Base-by-base conservation (phyloP, 139 green algal species). In the Closterium sp. region DNA sequence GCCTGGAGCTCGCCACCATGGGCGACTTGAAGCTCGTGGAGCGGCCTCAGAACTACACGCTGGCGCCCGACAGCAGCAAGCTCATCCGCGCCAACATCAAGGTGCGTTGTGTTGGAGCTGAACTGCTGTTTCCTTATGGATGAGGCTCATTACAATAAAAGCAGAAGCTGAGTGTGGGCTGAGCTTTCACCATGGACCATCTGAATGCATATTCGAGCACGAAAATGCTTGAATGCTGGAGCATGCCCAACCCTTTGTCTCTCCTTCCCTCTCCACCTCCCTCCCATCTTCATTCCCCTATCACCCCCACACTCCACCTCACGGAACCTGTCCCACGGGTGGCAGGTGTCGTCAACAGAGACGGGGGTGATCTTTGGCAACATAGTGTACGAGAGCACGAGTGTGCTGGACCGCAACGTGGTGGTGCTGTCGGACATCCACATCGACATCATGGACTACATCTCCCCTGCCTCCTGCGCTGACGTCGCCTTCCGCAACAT, bases 391-490 rank as follows among this genome's bases (percentile, higher is more conserved):
- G 98, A 99, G 94, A 96, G 95, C 86, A 98, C 96, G 2, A 97
- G 70, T 90, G 93, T 34, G 62, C 92, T 29, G 95, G 95, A 97
- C 73, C 95, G 96, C 89, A 96, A 94, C 42, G 97, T 99, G 89
- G 97, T 99, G 30, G 98, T 99, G 89, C 96, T 99, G 9, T 98
- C 97, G 89, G 98, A 99, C 96, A 98, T 99, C 93, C 98, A 99
- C 96, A 99, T 99, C 91, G 98, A 99, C 96, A 99, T 99, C 96
- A 99, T 99, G 97, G 98, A 99, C 96, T 99, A 99, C 97, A 99
- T 99, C 95, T 95, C 91, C 30, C 98, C 98, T 1, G 98, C 98
- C 2, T 93, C 89, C 50, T 98, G 97, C 94, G 93, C 96, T 4
- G 98, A 99, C 92, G 96, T 98, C 17, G 84, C 93, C 31, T 99